These are phyloP conservation scores for Botryosphaeria agaves DNA, from an alignment of 2,329 filamentous ascomycete genomes.

Conservation along the genomic window DNA sequence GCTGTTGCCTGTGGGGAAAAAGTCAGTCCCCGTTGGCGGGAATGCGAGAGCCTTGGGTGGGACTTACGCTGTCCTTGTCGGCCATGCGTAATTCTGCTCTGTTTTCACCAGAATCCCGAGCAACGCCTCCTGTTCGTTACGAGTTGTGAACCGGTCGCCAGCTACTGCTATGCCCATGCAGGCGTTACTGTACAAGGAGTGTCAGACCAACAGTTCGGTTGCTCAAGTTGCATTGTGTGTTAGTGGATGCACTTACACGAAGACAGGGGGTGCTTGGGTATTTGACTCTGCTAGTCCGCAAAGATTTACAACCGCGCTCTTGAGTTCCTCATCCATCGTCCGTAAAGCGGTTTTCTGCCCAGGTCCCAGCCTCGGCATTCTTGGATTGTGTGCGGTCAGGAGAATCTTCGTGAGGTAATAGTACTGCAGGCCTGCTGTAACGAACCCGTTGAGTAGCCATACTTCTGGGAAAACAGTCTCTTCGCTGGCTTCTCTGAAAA, in stretches of 20 bases:
- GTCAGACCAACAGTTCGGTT: neutral
- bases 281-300: slow-evolving; percentile 43
- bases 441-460: slow-evolving; percentile 39
- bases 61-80: slow-evolving; percentile 28
- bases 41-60: too few species aligned
- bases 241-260: slow-evolving; percentile 33
- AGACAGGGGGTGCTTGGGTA: slow-evolving; percentile 33
- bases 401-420: slow-evolving; percentile 40
- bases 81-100: slow-evolving; percentile 34
- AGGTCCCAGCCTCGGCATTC: slow-evolving; percentile 30
- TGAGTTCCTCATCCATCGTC: slow-evolving; percentile 25
- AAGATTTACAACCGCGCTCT: slow-evolving; percentile 29
- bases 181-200: slow-evolving; percentile 6
- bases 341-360: slow-evolving; percentile 20
- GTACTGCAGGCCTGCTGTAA: slow-evolving; percentile 42
- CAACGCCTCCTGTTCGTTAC: slow-evolving; percentile 29
- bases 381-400: slow-evolving; percentile 38
- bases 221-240: too few species aligned
- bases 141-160: slow-evolving; percentile 32
- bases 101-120: slow-evolving; percentile 29
- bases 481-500: slow-evolving; percentile 21
- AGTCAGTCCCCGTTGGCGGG: too few species aligned
- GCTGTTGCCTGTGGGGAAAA: slow-evolving; percentile 9
- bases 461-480: slow-evolving; percentile 37
- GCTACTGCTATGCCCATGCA: slow-evolving; percentile 15